Percentiles rank a stretch among this genome's conserved stretches.
Evolutionary conservation across 192 early-diverging fungal species (phyloP).

Genomic region (Backusella macrospora): DNA sequence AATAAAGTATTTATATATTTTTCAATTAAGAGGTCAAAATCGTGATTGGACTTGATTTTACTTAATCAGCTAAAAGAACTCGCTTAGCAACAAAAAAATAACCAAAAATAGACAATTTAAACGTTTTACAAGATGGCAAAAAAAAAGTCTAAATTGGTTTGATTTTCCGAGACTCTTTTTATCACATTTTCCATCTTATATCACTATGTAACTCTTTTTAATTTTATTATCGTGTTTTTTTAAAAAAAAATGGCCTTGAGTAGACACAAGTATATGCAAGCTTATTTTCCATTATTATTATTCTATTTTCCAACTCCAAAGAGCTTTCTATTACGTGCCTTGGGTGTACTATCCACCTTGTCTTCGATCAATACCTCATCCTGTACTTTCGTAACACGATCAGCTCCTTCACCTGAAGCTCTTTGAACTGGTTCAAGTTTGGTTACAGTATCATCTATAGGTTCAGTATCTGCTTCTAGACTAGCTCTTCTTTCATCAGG

Average conservation of each 20-base stretch:
- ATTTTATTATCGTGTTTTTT: background rate
- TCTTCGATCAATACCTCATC: background rate
- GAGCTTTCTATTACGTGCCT: background rate
- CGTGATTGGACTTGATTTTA: background rate
- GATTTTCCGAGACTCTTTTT: background rate
- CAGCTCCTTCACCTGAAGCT: background rate
- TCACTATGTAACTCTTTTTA: background rate
- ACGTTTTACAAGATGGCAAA: background rate
- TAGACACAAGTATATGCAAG: no score
- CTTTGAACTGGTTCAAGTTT: constrained; percentile 15
- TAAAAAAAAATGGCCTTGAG: background rate
- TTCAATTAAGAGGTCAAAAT: background rate
- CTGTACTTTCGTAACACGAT: background rate
- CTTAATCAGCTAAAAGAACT: background rate
- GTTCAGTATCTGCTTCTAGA: constrained; percentile 5
- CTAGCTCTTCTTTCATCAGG: background rate
- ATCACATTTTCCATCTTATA: background rate
- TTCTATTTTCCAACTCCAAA: background rate
- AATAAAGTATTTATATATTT: background rate
- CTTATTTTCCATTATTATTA: background rate
- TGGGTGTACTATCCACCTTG: background rate
- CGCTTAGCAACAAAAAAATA: background rate
- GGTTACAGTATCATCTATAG: constrained; percentile 2
- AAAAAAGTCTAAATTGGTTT: background rate
- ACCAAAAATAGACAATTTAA: background rate